Percentiles rank a stretch among this genome's conserved stretches.
phyloP scores from a whole-genome alignment of 345 rosid genomes.

The Combretum micranthum region DNA sequence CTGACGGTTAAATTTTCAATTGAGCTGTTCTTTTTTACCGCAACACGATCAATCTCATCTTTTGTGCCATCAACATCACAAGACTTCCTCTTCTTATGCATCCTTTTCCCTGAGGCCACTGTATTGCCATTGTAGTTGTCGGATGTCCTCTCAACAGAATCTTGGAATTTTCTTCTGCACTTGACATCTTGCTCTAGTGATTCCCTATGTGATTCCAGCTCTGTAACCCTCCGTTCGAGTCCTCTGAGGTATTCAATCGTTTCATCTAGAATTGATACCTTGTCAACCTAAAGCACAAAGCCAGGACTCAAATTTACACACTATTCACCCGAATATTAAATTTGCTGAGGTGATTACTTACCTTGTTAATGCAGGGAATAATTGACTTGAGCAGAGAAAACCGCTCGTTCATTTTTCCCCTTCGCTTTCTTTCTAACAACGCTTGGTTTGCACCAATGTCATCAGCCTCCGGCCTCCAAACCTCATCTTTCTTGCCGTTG shows the following conservation, averaged over 20 bases:
- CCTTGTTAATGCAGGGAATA: slow-evolving; percentile 70
- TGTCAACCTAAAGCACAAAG: slow-evolving; percentile 47
- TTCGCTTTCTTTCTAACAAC: slow-evolving; percentile 39
- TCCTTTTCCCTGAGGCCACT: slow-evolving; percentile 16
- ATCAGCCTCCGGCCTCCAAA: slow-evolving; percentile 47
- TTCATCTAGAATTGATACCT: slow-evolving; percentile 70
- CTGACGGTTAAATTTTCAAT: slow-evolving; percentile 36
- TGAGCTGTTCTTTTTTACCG: slow-evolving; percentile 23
- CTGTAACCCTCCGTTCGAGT: slow-evolving; percentile 24
- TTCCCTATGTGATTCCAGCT: slow-evolving; percentile 43
- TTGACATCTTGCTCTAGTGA: slow-evolving; percentile 27
- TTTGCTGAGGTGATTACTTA: slow-evolving; percentile 12
- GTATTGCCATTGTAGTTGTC: slow-evolving; percentile 47
- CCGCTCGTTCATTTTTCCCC: slow-evolving; percentile 48
- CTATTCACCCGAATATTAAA: too few species aligned
- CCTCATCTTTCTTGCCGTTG: slow-evolving; percentile 18
- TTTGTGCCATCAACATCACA: slow-evolving; percentile 30
- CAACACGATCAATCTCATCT: slow-evolving; percentile 27
- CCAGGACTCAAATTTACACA: background rate
- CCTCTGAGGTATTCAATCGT: background rate
- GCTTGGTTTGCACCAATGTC: slow-evolving; percentile 38
- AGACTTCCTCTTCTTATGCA: slow-evolving; percentile 57
- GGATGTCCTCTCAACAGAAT: slow-evolving; percentile 55
- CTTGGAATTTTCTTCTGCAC: slow-evolving; percentile 40
- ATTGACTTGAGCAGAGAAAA: slow-evolving; percentile 59